These are phyloP conservation scores for Pythium oligandrum DNA, from an alignment of 352 stramenopile species.

Conservation along the genomic window DNA sequence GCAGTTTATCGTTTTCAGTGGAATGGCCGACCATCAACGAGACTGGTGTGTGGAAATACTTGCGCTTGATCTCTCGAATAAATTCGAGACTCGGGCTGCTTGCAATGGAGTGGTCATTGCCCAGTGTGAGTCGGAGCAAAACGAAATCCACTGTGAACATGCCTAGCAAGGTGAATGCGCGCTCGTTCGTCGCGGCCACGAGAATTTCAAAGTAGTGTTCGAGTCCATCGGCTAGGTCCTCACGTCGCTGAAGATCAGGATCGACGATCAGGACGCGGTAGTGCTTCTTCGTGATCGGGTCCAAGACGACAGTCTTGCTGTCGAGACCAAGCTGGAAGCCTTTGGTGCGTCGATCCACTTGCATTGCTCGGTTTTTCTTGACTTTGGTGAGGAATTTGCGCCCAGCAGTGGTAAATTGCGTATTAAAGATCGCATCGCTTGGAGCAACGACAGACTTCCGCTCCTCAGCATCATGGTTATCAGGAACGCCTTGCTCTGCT, in stretches of 20 bases:
- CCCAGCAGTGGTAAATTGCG: slow-evolving; percentile 64
- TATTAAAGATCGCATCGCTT: slow-evolving; percentile 78
- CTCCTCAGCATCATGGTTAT: no score
- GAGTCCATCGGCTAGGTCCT: slow-evolving; percentile 57
- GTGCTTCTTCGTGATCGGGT: slow-evolving; percentile 52
- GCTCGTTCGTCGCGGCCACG: slow-evolving; percentile 56
- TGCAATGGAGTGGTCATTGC: slow-evolving; percentile 47
- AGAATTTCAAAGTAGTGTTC: slow-evolving; percentile 68
- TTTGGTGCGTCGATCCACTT: slow-evolving; percentile 59
- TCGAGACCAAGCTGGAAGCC: slow-evolving; percentile 55
- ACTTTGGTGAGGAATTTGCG: slow-evolving; percentile 65
- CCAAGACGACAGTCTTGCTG: slow-evolving; percentile 33
- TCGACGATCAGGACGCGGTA: slow-evolving; percentile 67
- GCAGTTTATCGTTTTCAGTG: slow-evolving; percentile 30
- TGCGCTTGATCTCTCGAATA: slow-evolving; percentile 52
- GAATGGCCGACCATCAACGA: slow-evolving; percentile 30
- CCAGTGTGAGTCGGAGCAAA: slow-evolving; percentile 40
- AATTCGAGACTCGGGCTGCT: slow-evolving; percentile 50
- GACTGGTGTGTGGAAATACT: slow-evolving; percentile 46
- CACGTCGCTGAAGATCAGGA: slow-evolving; percentile 51
- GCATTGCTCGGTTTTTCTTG: slow-evolving; percentile 74
- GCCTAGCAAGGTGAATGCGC: slow-evolving; percentile 43
- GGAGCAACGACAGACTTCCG: slow-evolving; percentile 10
- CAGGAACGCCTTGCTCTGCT: no score
- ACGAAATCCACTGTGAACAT: slow-evolving; percentile 71